Evolutionary conservation across 805 yeast genomes (phyloP).

Genomic region (Teunomyces aglyptinius): DNA sequence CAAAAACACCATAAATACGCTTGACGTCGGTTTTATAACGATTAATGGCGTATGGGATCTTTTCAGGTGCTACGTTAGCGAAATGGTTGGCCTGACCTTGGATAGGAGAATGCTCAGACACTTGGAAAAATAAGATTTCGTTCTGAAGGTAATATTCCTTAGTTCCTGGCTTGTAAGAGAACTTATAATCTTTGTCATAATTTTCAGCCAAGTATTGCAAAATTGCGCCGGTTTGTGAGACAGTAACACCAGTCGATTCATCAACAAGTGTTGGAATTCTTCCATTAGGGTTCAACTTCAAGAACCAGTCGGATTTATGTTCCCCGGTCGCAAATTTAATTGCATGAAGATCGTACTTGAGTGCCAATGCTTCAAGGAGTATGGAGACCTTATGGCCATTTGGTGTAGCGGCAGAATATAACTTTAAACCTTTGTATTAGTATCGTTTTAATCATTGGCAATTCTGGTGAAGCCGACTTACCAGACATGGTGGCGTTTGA

Average conservation of each 20-base stretch:
- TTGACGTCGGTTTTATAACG: constrained; percentile 52
- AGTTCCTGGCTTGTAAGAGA: constrained; percentile 35
- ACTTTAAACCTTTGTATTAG: constrained; percentile 5
- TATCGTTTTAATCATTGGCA: not conserved
- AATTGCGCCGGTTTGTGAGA: constrained; percentile 64
- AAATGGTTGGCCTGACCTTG: constrained; percentile 62
- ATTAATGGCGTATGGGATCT: constrained; percentile 52
- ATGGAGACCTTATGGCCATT: constrained; percentile 45
- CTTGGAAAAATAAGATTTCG: constrained; percentile 56
- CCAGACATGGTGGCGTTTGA: not conserved
- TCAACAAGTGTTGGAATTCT: constrained; percentile 56
- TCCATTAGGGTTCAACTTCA: constrained; percentile 60
- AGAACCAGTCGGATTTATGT: constrained; percentile 58
- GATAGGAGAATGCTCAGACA: constrained; percentile 59
- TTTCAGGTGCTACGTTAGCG: constrained; percentile 43
- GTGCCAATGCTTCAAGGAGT: constrained; percentile 40
- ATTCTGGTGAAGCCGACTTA: not conserved
- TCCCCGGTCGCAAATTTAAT: constrained; percentile 42
- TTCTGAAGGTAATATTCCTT: constrained; percentile 49
- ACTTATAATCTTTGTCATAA: constrained; percentile 55
- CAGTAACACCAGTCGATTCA: constrained; percentile 40
- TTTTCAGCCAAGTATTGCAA: constrained; percentile 57
- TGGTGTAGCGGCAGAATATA: constrained; percentile 43
- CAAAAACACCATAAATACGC: constrained; percentile 54
- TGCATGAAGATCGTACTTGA: constrained; percentile 39